Conservation (phyloP, 768 basidiomycete species). For the Leccinum barrowsii region DNA sequence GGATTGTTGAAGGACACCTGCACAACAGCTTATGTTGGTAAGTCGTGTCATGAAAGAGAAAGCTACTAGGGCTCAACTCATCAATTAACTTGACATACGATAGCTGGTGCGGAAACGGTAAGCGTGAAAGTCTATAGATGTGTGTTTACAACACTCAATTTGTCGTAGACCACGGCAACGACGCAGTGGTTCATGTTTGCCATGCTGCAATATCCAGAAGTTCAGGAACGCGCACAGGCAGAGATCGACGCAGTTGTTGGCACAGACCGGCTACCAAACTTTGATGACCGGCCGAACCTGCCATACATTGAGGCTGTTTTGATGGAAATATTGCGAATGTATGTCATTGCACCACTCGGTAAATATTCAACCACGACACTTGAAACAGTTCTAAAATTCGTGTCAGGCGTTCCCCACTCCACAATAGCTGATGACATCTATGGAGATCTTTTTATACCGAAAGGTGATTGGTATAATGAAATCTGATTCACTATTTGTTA, state of each 20-base stretch:
- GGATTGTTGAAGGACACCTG: conserved; percentile 10
- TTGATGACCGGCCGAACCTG: conserved; percentile 20
- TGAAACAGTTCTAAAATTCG: background rate
- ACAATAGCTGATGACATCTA: conserved; percentile 18
- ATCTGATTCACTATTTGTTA: background rate
- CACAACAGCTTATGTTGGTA: conserved; percentile 16
- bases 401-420: conserved; percentile 15
- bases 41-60: background rate
- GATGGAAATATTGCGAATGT: conserved; percentile 30
- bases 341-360: conserved; percentile 26
- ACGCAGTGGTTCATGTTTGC: conserved; percentile 29
- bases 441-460: conserved; percentile 18
- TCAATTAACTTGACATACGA: background rate
- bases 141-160: background rate
- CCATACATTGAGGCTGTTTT: conserved; percentile 30
- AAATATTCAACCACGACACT: background rate
- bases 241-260: conserved; percentile 32
- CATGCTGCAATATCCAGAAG: conserved; percentile 30
- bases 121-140: background rate
- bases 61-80: background rate
- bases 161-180: conserved; percentile 8
- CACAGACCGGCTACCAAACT: conserved; percentile 22
- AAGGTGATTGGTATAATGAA: conserved; percentile 11
- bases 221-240: conserved; percentile 29
- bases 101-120: conserved; percentile 22